Percentiles rank a stretch among this genome's conserved stretches.
Conservation (phyloP, 139 green algal species). For the Tetradesmus lagerheimii region DNA sequence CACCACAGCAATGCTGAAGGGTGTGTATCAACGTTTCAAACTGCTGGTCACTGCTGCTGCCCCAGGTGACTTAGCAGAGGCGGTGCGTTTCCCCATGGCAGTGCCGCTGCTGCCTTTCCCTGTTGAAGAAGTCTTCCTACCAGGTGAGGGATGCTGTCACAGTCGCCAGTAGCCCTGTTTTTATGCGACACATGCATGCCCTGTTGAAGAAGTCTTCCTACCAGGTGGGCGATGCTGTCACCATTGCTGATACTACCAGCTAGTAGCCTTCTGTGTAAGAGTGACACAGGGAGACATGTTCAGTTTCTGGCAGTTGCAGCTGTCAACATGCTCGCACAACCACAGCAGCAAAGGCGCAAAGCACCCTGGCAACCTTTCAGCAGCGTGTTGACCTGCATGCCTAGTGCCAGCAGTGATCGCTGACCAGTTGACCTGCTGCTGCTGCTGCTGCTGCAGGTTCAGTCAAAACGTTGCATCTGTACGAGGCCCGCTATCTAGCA, state of each 20-base stretch:
- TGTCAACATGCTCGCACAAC: no score
- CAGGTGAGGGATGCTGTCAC: slow-evolving; percentile 26
- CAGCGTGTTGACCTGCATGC: no score
- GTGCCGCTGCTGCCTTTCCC: slow-evolving; percentile 56
- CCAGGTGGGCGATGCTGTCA: slow-evolving; percentile 4
- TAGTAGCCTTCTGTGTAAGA: no score
- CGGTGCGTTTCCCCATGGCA: slow-evolving; percentile 6
- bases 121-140: slow-evolving; percentile 52
- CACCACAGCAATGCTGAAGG: not conserved
- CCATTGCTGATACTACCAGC: no score
- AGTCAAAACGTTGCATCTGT: slow-evolving; percentile 66
- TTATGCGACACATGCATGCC: no score
- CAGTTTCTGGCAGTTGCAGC: no score
- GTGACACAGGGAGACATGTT: no score
- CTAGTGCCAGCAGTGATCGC: no score
- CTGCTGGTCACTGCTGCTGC: not conserved
- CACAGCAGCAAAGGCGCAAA: no score
- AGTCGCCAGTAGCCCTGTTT: no score
- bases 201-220: slow-evolving; percentile 45
- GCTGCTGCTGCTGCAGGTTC: slow-evolving; percentile 33
- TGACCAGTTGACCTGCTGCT: no score
- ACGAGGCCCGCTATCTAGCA: slow-evolving; percentile 61
- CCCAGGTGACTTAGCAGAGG: slow-evolving; percentile 11
- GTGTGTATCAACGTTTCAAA: not conserved
- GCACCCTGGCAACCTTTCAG: no score